Conservation (phyloP, 2,329 filamentous ascomycete genomes). For the Nemania sp. region DNA sequence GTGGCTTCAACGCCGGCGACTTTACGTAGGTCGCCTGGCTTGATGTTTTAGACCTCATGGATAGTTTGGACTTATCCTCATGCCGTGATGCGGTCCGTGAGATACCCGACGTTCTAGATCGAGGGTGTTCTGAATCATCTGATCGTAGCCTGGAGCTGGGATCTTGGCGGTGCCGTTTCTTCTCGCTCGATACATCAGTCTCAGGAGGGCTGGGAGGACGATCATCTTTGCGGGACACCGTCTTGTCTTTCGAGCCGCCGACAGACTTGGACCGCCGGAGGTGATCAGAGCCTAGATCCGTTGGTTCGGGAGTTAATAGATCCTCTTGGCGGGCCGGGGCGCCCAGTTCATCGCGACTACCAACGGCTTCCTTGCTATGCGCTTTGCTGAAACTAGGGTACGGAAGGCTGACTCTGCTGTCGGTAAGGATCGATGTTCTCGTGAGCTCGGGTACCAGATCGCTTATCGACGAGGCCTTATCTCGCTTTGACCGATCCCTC, state of each 20-base stretch:
- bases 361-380: slow-evolving; percentile 84
- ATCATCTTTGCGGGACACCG: slow-evolving; percentile 49
- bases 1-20: slow-evolving; percentile 37
- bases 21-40: slow-evolving; percentile 61
- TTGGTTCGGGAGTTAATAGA: slow-evolving; percentile 70
- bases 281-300: slow-evolving; percentile 63
- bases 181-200: slow-evolving; percentile 59
- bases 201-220: slow-evolving; percentile 67
- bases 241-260: slow-evolving; percentile 47
- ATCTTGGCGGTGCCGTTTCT: slow-evolving; percentile 44
- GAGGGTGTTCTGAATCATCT: slow-evolving; percentile 45
- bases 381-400: slow-evolving; percentile 61
- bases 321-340: slow-evolving; percentile 42
- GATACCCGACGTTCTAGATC: slow-evolving; percentile 49
- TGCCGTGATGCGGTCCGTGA: slow-evolving; percentile 50
- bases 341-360: slow-evolving; percentile 58
- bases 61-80: slow-evolving; percentile 56
- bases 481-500: slow-evolving; percentile 32
- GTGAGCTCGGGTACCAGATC: slow-evolving; percentile 40
- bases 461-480: slow-evolving; percentile 38
- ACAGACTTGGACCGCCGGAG: slow-evolving; percentile 52
- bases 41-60: slow-evolving; percentile 58
- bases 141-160: slow-evolving; percentile 43
- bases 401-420: slow-evolving; percentile 40
- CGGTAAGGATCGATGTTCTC: slow-evolving; percentile 29